phyloP scores from a whole-genome alignment of 2,329 filamentous ascomycete species.

The Verticillium albo-atrum region DNA sequence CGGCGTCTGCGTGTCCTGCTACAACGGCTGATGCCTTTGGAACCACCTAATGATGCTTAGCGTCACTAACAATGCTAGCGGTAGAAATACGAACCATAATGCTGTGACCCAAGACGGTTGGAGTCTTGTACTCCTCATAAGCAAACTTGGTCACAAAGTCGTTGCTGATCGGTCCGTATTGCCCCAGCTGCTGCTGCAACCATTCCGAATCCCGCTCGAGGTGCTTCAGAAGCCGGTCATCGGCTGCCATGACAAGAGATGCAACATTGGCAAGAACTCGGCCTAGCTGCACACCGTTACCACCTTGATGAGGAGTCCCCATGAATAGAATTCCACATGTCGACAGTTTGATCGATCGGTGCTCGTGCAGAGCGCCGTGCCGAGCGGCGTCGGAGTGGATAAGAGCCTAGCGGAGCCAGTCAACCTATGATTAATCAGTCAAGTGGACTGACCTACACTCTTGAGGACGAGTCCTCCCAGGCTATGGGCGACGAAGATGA shows the following conservation, averaged over 20 bases:
- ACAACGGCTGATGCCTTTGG: no score
- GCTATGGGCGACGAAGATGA: slow-evolving; percentile 26
- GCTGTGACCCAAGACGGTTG: no score
- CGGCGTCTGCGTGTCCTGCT: no score
- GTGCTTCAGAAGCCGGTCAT: slow-evolving; percentile 19
- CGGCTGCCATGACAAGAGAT: slow-evolving; percentile 24
- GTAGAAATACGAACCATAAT: no score
- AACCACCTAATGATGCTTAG: no score
- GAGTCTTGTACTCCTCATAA: no score
- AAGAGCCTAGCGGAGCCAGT: slow-evolving; percentile 12
- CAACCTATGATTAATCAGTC: no score
- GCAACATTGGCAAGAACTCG: slow-evolving; percentile 23
- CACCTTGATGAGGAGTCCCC: slow-evolving; percentile 31
- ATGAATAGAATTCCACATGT: slow-evolving; percentile 34
- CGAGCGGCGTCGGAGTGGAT: slow-evolving; percentile 27
- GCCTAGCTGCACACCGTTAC: slow-evolving; percentile 22
- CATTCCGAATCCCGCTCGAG: no score
- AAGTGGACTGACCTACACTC: slow-evolving; percentile 27
- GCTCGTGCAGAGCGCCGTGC: slow-evolving; percentile 18
- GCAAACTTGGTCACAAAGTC: no score
- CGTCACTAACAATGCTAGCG: no score
- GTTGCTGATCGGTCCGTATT: no score
- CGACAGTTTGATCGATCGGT: slow-evolving; percentile 25
- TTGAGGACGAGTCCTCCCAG: slow-evolving; percentile 27
- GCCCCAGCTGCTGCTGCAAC: no score